Evolutionary conservation across 495 filamentous ascomycete genomes (phyloP).

Genomic region (Xylaria flabelliformis): DNA sequence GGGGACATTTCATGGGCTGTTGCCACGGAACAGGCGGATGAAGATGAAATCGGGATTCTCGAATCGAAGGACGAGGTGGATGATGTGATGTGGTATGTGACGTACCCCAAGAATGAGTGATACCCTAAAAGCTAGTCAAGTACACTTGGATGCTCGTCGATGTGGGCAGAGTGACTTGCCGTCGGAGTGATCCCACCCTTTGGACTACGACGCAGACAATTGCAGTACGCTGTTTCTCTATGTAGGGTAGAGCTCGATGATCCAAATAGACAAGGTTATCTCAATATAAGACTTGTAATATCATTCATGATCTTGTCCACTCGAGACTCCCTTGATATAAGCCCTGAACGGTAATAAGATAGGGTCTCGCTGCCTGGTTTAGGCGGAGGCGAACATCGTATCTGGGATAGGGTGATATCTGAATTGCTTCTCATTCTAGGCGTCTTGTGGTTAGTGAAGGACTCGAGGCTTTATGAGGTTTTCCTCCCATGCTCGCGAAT

Average conservation of each 20-base stretch:
- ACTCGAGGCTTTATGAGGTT: no score
- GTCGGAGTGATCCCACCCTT: no score
- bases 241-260: no score
- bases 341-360: no score
- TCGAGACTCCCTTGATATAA: neutral
- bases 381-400: neutral
- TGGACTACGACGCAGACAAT: no score
- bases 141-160: neutral
- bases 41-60: neutral
- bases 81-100: neutral
- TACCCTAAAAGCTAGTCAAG: neutral
- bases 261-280: no score
- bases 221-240: no score
- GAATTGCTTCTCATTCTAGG: neutral
- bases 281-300: no score
- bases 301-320: no score
- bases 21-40: neutral
- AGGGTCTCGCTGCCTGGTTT: no score
- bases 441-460: no score
- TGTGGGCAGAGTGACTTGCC: neutral
- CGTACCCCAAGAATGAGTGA: neutral
- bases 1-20: neutral
- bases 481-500: no score
- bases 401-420: neutral
- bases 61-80: slow-evolving; percentile 1